Base-by-base conservation (phyloP, 495 filamentous ascomycete genomes). In the Neurospora terricola region DNA sequence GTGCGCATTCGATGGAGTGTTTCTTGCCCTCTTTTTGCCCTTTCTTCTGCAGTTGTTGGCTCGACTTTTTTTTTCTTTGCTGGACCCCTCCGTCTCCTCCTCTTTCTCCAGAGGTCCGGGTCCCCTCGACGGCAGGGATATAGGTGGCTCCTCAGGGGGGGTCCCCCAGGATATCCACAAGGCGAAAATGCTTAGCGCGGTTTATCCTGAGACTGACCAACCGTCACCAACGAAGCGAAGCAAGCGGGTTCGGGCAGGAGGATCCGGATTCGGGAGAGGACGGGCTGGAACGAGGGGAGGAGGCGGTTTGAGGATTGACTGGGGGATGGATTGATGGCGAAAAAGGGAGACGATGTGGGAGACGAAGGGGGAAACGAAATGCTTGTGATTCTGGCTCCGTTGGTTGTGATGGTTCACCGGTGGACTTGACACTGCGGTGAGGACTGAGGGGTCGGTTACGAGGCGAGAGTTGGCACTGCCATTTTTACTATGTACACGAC, bases 31-130 rank as follows among this genome's bases (percentile, higher is more conserved):
- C 40, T 43, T 45, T 23, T 23, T 48, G 21, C 4, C 8, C n/a
- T 27, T 54, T 23, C 5, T 27, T 1, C 45, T 54, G 45, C n/a
- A 11, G 43, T 48, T 27, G 42, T 45, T 39, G 30, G 38, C 69
- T 39, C 38, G 69, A 71, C 5, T 38, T 70, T 70, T 69, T 72
- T 72, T 68, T n/a, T n/a, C n/a, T n/a, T n/a, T n/a, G n/a, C n/a
- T n/a, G n/a, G n/a, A n/a, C n/a, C n/a, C n/a, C n/a, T n/a, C n/a
- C n/a, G n/a, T n/a, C n/a, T n/a, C n/a, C n/a, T n/a, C n/a, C n/a
- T n/a, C n/a, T n/a, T n/a, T n/a, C n/a, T n/a, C n/a, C n/a, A n/a
- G n/a, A n/a, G n/a, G n/a, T n/a, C n/a, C n/a, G n/a, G n/a, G n/a
- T n/a, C n/a, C n/a, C n/a, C n/a, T n/a, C n/a, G n/a, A n/a, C n/a